Base-by-base conservation (phyloP, 768 basidiomycete genomes). In the Naganishia antarctica region DNA sequence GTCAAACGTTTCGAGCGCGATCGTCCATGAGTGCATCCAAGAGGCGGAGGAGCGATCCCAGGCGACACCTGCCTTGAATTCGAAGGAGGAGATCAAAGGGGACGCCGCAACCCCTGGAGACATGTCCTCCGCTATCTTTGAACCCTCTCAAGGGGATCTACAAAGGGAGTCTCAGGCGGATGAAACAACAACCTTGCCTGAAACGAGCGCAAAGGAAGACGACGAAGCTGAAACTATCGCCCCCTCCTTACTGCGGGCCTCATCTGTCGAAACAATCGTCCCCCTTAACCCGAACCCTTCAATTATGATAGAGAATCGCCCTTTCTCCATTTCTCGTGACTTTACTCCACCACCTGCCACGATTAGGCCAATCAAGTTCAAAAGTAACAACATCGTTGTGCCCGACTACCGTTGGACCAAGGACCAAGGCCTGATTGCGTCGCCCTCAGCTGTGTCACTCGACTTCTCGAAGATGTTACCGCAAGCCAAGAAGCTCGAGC, bases 361-460 rank as follows among this genome's bases (percentile, higher is more conserved):
- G 46, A 4, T 32, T 1, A 62, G 49, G 25, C 29, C 23, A 15
- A 37, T 25, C 29, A 47, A 48, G 37, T 67, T 67, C 57, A 57
- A 43, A 25, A 53, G 50, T 9, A 21, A 58, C 63, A 62, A 53
- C 46, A 67, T 67, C 40, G 28, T 51, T 50, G 57, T 67, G 1
- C 61, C 66, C 23, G 61, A 63, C 25, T 62, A 63, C 25, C 41
- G 57, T n/a, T 67, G 66, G 66, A 48, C 61, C 16, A 26, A 60
- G 13, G 53, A 66, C 21, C 43, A 67, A 18, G 66, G 66, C 13
- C 26, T 63, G 15, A 32, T 43, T 7, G 60, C 53, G 23, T 41
- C 73, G 68, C 60, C 71, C 65, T 32, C 63, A 64, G 41, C 69
- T 69, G 25, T 70, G 51, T 50, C 61, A 47, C 34, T 57, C 41